These are phyloP conservation scores for Huiozyma sinensis DNA, from an alignment of 805 yeast species.

Conservation along the genomic window DNA sequence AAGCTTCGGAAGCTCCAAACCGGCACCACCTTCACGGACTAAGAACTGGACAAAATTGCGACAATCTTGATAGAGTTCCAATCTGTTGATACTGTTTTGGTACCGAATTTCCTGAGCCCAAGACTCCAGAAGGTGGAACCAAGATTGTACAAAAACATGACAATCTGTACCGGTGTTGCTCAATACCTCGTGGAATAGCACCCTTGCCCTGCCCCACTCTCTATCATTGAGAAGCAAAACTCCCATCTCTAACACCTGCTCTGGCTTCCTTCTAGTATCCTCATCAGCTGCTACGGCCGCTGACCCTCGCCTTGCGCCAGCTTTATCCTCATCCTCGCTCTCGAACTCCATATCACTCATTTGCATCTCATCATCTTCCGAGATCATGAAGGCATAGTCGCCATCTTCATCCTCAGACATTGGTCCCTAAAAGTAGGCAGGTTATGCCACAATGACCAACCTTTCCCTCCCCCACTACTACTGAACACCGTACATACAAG, in stretches of 20 bases:
- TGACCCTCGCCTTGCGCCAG: background rate
- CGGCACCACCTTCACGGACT: no score
- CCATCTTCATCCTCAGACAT: slow-evolving; percentile 9
- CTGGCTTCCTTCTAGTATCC: background rate
- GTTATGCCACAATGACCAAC: no score
- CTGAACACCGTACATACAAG: no score
- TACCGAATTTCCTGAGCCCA: slow-evolving; percentile 2
- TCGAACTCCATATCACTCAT: slow-evolving; percentile 17
- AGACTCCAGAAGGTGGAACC: slow-evolving; percentile 1
- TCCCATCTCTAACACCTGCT: slow-evolving; percentile 6
- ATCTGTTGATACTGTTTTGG: no score
- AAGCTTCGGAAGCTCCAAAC: background rate
- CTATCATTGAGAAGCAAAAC: slow-evolving; percentile 7
- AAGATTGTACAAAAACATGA: background rate
- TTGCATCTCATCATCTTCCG: slow-evolving; percentile 22
- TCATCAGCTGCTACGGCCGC: background rate
- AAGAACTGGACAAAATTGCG: no score
- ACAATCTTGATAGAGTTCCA: no score
- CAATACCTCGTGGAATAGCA: background rate
- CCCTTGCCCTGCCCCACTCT: slow-evolving; percentile 2
- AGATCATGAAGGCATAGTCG: slow-evolving; percentile 25
- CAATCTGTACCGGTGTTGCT: no score
- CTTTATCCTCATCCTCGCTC: slow-evolving; percentile 11
- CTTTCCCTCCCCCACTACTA: no score
- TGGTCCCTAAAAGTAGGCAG: background rate